These are phyloP conservation scores for Cucurbita moschata DNA, from an alignment of 306 rosid species.

Conservation along the genomic window DNA sequence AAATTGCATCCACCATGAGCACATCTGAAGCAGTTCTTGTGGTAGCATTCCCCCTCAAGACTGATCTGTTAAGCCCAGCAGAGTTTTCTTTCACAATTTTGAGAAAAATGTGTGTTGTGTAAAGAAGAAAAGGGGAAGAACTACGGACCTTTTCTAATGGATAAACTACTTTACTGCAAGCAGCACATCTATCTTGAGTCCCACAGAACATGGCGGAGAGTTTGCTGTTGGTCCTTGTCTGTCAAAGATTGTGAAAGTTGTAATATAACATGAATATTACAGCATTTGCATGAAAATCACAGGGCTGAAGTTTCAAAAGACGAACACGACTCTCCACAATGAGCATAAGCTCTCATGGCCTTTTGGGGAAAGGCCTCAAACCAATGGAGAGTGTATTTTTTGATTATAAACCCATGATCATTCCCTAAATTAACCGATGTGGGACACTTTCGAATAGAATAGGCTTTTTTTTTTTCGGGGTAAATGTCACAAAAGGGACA, in stretches of 20 bases:
- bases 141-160: conserved; percentile 79
- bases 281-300: background rate
- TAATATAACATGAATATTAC: background rate
- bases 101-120: conserved; percentile 9
- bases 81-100: conserved; percentile 22
- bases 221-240: conserved; percentile 69
- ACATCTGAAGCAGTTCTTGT: conserved; percentile 90
- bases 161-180: conserved; percentile 79
- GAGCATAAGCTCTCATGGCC: too few species aligned
- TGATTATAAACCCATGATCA: too few species aligned
- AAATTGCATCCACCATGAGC: conserved; percentile 87
- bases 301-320: background rate
- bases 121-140: background rate
- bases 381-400: too few species aligned
- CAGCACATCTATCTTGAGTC: conserved; percentile 77
- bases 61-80: conserved; percentile 26
- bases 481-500: too few species aligned
- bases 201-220: conserved; percentile 82
- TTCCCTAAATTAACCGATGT: too few species aligned
- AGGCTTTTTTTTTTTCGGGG: too few species aligned
- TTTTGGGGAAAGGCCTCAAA: too few species aligned
- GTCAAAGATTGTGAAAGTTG: conserved; percentile 4
- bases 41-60: conserved; percentile 80
- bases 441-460: too few species aligned
- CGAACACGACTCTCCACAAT: too few species aligned